Evolutionary conservation across 1,139 yeast species (phyloP).

Genomic region (Meyerozyma sp.): DNA sequence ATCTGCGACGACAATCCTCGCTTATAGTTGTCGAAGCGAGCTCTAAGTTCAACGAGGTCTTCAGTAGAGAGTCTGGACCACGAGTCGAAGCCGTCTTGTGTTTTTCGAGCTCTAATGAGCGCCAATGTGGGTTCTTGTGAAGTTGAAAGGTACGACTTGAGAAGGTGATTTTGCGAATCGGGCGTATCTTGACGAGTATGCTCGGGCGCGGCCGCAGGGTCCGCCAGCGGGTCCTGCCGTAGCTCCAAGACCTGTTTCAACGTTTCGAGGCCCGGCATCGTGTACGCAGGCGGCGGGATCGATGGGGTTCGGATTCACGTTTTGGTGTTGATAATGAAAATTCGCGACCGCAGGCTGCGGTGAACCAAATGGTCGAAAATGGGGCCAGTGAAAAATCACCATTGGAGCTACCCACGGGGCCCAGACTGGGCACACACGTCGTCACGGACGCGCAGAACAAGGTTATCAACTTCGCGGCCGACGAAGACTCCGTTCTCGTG

Average conservation of each 20-base stretch:
- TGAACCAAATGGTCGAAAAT: neutral
- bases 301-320: neutral
- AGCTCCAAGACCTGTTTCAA: neutral
- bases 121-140: neutral
- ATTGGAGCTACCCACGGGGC: neutral
- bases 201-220: neutral
- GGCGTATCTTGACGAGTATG: neutral
- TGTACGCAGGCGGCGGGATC: neutral
- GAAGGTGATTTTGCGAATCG: neutral
- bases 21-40: neutral
- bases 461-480: conserved; percentile 31
- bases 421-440: neutral
- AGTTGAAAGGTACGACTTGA: neutral
- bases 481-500: conserved; percentile 35
- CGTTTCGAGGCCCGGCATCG: neutral
- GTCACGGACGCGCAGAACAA: conserved; percentile 21
- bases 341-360: neutral
- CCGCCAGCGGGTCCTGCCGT: neutral
- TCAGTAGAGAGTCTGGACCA: neutral
- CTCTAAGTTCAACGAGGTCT: neutral
- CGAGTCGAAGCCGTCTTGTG: neutral
- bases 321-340: neutral
- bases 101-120: neutral
- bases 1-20: neutral
- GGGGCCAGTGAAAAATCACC: neutral